phyloP scores from a whole-genome alignment of 352 stramenopile genomes.

The Pythium graminicola region DNA sequence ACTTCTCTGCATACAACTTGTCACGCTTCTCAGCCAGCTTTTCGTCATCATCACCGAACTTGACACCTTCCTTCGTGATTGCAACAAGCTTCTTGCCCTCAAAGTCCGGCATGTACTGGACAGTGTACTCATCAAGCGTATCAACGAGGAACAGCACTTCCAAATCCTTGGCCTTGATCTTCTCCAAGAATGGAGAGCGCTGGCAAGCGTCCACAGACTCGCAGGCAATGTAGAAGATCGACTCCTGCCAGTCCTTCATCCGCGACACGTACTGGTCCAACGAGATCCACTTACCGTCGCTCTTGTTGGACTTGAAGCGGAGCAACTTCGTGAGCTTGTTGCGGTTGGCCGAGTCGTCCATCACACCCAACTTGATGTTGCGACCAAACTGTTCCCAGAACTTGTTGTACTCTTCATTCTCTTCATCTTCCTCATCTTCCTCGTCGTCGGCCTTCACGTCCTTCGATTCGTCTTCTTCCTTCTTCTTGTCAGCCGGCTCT shows the following conservation, averaged over 20 bases:
- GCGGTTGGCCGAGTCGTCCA: slow-evolving; percentile 90
- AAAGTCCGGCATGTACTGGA: slow-evolving; percentile 92
- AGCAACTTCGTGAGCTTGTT: slow-evolving; percentile 95
- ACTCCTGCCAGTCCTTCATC: slow-evolving; percentile 93
- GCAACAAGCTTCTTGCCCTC: slow-evolving; percentile 95
- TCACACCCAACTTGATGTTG: slow-evolving; percentile 99
- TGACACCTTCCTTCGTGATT: slow-evolving; percentile 98
- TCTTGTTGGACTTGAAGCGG: slow-evolving; percentile 96
- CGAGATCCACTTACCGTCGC: slow-evolving; percentile 89
- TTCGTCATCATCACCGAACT: slow-evolving; percentile 98
- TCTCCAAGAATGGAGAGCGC: slow-evolving; percentile 96
- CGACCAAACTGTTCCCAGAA: slow-evolving; percentile 98
- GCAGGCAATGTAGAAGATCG: slow-evolving; percentile 99
- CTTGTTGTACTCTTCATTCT: slow-evolving; percentile 94
- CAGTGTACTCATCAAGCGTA: slow-evolving; percentile 97
- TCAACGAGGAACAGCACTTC: slow-evolving; percentile 99
- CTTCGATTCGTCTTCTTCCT: slow-evolving; percentile 73
- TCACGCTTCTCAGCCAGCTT: slow-evolving; percentile 91
- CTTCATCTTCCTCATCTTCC: slow-evolving; percentile 87
- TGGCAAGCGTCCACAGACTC: slow-evolving; percentile 90
- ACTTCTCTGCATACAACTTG: slow-evolving; percentile 96
- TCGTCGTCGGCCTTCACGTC: slow-evolving; percentile 95
- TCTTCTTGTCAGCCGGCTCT: slow-evolving; percentile 43
- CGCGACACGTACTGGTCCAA: slow-evolving; percentile 99
- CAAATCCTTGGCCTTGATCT: slow-evolving; percentile 94